Conservation (phyloP, 2,329 filamentous ascomycete species). For the Aspergillus ustus region DNA sequence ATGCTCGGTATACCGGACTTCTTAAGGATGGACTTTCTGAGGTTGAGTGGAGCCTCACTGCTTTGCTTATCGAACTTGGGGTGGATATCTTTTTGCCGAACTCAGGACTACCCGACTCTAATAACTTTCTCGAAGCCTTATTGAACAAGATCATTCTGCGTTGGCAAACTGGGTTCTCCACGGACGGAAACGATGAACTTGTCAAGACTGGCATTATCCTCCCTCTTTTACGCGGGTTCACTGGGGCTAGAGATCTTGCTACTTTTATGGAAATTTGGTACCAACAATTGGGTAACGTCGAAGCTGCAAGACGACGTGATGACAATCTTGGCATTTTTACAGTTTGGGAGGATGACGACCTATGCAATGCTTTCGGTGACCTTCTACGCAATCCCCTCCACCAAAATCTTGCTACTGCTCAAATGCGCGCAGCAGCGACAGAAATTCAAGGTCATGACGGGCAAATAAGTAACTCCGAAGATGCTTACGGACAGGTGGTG, state of each 20-base stretch:
- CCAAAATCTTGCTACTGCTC: conserved; percentile 33
- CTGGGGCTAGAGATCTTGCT: conserved; percentile 44
- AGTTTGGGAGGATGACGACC: conserved; percentile 52
- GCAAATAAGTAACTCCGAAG: conserved; percentile 31
- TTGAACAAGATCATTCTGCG: conserved; percentile 40
- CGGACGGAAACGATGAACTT: conserved; percentile 32
- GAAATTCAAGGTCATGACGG: conserved; percentile 35
- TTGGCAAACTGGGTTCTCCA: conserved; percentile 32
- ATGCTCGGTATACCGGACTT: conserved; percentile 47
- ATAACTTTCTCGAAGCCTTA: conserved; percentile 41
- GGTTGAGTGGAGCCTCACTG: conserved; percentile 47
- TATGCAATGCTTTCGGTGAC: conserved; percentile 43
- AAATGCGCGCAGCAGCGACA: conserved; percentile 36
- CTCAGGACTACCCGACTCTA: conserved; percentile 45
- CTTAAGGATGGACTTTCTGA: conserved; percentile 36
- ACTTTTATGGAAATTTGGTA: conserved; percentile 48
- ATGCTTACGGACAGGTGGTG: conserved; percentile 42
- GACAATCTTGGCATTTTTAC: conserved; percentile 33
- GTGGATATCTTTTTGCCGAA: conserved; percentile 51
- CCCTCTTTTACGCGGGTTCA: conserved; percentile 46
- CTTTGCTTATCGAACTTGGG: conserved; percentile 47
- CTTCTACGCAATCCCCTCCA: conserved; percentile 39
- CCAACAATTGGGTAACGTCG: conserved; percentile 42
- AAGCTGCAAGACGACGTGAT: conserved; percentile 36
- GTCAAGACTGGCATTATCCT: conserved; percentile 46